Conservation (phyloP, 1,284 basidiomycete genomes). For the Coniferiporia sulphurascens region DNA sequence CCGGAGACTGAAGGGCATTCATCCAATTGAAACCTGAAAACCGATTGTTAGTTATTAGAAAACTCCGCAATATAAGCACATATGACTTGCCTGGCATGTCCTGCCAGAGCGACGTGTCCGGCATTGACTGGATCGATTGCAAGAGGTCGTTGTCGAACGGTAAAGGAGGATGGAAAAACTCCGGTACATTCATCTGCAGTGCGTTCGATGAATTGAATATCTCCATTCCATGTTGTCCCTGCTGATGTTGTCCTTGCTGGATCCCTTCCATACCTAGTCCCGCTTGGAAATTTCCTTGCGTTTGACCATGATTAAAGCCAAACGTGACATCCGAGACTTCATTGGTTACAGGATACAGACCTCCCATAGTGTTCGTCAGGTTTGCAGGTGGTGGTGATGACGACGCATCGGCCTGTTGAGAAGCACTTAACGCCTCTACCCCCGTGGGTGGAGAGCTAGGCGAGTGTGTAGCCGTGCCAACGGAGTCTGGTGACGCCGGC, state of each 20-base stretch:
- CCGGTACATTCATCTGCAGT: constrained; percentile 28
- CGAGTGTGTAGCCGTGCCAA: background rate
- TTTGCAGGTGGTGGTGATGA: background rate
- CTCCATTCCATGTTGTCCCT: background rate
- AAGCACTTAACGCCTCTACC: background rate
- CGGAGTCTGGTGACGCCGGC: background rate
- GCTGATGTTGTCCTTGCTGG: background rate
- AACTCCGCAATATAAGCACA: constrained; percentile 18
- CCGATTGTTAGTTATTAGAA: constrained; percentile 8
- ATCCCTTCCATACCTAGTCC: background rate
- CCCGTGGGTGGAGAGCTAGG: background rate
- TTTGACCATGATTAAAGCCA: background rate
- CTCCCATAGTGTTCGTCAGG: background rate
- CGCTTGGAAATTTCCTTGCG: background rate
- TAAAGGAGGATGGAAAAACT: constrained; percentile 49
- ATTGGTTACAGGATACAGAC: background rate
- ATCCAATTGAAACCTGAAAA: constrained; percentile 28
- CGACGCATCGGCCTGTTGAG: background rate
- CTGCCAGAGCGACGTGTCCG: constrained; percentile 45
- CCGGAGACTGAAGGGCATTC: constrained; percentile 17
- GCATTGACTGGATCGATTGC: constrained; percentile 54
- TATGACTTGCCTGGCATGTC: constrained; percentile 46
- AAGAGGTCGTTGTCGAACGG: constrained; percentile 56
- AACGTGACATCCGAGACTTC: background rate
- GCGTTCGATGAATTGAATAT: constrained; percentile 16